phyloP scores from a whole-genome alignment of 176 grass and related monocot genomes.

The Aechmea fasciata region DNA sequence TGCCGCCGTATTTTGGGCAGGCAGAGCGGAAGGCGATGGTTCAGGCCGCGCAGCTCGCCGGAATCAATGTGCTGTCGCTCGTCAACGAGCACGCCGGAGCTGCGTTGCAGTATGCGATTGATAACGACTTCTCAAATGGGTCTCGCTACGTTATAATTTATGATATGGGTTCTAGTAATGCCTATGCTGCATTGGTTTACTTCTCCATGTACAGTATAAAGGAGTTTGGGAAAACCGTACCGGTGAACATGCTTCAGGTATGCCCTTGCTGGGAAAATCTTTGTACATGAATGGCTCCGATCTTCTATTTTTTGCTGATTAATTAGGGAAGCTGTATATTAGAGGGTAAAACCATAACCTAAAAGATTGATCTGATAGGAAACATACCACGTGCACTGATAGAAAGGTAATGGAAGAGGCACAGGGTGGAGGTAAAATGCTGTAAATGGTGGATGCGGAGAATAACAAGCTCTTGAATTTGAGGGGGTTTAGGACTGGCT shows the following conservation, averaged over 20 bases:
- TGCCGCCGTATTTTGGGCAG: constrained; percentile 84
- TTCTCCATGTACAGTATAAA: constrained; percentile 80
- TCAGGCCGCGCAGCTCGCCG: constrained; percentile 79
- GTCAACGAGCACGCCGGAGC: constrained; percentile 94
- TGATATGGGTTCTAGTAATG: constrained; percentile 93
- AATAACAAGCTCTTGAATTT: too few relatives aligned
- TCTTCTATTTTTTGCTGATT: background rate
- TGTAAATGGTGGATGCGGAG: too few relatives aligned
- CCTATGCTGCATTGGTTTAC: constrained; percentile 85
- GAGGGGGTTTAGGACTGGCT: too few relatives aligned
- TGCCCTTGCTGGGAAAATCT: background rate
- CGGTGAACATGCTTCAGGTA: constrained; percentile 92
- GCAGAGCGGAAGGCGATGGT: constrained; percentile 68
- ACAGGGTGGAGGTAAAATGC: too few relatives aligned
- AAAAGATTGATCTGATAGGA: too few relatives aligned
- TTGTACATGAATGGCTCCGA: background rate
- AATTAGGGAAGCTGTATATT: background rate
- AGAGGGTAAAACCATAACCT: background rate
- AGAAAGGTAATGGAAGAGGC: too few relatives aligned
- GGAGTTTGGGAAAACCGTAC: constrained; percentile 69
- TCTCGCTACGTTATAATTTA: constrained; percentile 85
- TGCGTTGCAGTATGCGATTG: constrained; percentile 93
- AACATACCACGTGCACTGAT: too few relatives aligned
- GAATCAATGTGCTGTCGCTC: constrained; percentile 79
- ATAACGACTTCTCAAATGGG: constrained; percentile 88